These are phyloP conservation scores for Fonsecaea multimorphosa DNA, from an alignment of 2,329 filamentous ascomycete genomes.

Conservation along the genomic window DNA sequence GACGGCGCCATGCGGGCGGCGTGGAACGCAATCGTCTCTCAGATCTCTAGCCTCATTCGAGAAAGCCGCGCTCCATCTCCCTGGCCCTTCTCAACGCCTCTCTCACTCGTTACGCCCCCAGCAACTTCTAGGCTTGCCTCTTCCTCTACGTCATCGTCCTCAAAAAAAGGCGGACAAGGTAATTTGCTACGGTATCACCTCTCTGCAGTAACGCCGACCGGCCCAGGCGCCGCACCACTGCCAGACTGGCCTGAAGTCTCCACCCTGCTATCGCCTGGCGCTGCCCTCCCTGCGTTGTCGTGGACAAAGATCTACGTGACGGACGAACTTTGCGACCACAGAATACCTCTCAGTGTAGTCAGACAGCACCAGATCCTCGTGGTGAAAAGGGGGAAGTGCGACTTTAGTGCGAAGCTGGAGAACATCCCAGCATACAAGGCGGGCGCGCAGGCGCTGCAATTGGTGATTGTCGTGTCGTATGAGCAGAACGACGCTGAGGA, in stretches of 20 bases:
- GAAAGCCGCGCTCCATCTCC: conserved; percentile 27
- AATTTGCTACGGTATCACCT: conserved; percentile 43
- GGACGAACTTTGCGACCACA: conserved; percentile 67
- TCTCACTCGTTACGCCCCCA: conserved; percentile 20
- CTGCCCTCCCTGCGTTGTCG: conserved; percentile 56
- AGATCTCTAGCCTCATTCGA: conserved; percentile 38
- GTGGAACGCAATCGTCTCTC: conserved; percentile 40
- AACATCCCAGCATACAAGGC: conserved; percentile 82
- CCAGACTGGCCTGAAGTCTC: conserved; percentile 63
- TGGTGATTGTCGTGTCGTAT: conserved; percentile 78
- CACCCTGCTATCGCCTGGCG: conserved; percentile 43
- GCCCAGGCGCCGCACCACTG: conserved; percentile 68
- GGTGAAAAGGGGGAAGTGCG: conserved; percentile 80
- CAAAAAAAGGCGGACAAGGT: not conserved
- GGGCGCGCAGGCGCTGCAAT: conserved; percentile 67
- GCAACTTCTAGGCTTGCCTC: conserved; percentile 5
- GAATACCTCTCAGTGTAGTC: conserved; percentile 59
- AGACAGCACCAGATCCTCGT: conserved; percentile 76
- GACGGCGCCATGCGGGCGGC: conserved; percentile 37
- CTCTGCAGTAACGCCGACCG: conserved; percentile 58
- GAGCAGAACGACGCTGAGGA: conserved; percentile 51
- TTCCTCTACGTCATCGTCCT: conserved; percentile 4
- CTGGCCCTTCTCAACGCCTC: conserved; percentile 33
- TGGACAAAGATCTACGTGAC: conserved; percentile 77
- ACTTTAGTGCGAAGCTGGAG: conserved; percentile 79